Percentiles rank a stretch among this genome's conserved stretches.
These are phyloP conservation scores for Bolboschoenoplectus hybrid DNA, from an alignment of 202 grass and related monocot genomes.

Conservation along the genomic window DNA sequence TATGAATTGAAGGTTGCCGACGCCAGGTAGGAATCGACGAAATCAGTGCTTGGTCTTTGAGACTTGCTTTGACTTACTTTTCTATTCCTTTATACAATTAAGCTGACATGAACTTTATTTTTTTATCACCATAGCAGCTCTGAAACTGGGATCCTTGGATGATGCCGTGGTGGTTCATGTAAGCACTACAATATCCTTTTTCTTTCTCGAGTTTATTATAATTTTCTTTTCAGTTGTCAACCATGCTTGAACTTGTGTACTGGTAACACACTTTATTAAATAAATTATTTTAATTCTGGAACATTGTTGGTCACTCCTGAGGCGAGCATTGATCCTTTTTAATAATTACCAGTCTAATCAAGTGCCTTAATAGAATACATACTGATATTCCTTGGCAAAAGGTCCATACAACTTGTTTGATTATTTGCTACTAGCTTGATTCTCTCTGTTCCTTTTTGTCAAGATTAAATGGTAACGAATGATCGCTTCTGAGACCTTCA, in stretches of 20 bases:
- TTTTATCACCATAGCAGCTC: neutral
- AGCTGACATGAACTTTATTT: neutral
- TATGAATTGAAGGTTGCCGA: too few species aligned
- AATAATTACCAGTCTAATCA: constrained; percentile 24
- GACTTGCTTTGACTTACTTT: too few species aligned
- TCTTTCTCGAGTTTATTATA: neutral
- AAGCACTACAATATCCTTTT: constrained; percentile 29
- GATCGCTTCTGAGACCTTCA: constrained; percentile 18
- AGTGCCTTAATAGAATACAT: constrained; percentile 27
- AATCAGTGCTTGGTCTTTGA: too few species aligned
- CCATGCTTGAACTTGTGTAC: neutral
- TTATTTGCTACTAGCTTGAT: constrained; percentile 31
- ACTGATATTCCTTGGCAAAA: constrained; percentile 40
- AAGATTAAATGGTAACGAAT: constrained; percentile 20
- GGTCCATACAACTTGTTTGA: constrained; percentile 13
- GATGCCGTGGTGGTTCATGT: constrained; percentile 1
- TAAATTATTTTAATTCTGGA: neutral
- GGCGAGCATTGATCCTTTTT: constrained; percentile 10
- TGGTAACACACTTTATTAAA: neutral
- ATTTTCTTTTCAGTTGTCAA: constrained; percentile 16
- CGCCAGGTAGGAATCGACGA: too few species aligned
- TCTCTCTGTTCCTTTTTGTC: constrained; percentile 24
- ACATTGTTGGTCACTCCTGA: constrained; percentile 17
- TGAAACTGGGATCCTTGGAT: neutral
- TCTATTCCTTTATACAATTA: neutral